Evolutionary conservation across 2,329 filamentous ascomycete genomes (phyloP).

Genomic region (Diaporthe sp.): DNA sequence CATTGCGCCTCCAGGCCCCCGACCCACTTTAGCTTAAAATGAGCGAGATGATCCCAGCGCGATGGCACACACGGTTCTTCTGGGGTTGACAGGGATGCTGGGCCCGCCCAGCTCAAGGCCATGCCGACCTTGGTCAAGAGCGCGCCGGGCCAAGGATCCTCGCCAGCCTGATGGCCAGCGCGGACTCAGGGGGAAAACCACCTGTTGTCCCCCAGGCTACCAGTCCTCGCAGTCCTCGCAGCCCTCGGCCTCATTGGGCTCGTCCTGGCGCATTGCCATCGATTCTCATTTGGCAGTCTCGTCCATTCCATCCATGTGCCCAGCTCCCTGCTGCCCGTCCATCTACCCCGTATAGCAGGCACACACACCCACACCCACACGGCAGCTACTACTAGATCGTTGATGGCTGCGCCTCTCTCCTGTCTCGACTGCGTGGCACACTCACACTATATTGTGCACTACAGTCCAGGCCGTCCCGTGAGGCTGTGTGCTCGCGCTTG

Average conservation of each 20-base stretch:
- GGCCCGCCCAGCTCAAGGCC: conserved; percentile 4
- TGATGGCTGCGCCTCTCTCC: conserved; percentile 19
- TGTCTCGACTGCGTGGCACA: conserved; percentile 26
- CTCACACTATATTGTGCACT: not conserved
- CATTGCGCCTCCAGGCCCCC: not conserved
- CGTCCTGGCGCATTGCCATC: not conserved
- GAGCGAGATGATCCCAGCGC: conserved; percentile 40
- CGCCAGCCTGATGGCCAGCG: not conserved
- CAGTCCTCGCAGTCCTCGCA: not conserved
- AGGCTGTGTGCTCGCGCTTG: conserved; percentile 16
- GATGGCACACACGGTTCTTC: conserved; percentile 21
- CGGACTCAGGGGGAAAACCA: conserved; percentile 5
- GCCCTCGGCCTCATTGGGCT: conserved; percentile 12
- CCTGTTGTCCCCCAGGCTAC: not conserved
- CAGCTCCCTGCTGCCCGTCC: not conserved
- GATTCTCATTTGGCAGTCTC: conserved; percentile 11
- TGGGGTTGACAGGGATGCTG: conserved; percentile 7
- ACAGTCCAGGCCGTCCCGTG: conserved; percentile 20
- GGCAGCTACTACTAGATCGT: not conserved
- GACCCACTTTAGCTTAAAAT: conserved; percentile 36
- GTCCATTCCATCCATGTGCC: not conserved
- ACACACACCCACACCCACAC: not conserved
- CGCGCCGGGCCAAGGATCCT: conserved; percentile 15
- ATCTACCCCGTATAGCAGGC: not conserved
- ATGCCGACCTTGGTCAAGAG: conserved; percentile 7